These are phyloP conservation scores for Discostella pseudostelligera DNA, from an alignment of 108 stramenopile species.

Conservation along the genomic window DNA sequence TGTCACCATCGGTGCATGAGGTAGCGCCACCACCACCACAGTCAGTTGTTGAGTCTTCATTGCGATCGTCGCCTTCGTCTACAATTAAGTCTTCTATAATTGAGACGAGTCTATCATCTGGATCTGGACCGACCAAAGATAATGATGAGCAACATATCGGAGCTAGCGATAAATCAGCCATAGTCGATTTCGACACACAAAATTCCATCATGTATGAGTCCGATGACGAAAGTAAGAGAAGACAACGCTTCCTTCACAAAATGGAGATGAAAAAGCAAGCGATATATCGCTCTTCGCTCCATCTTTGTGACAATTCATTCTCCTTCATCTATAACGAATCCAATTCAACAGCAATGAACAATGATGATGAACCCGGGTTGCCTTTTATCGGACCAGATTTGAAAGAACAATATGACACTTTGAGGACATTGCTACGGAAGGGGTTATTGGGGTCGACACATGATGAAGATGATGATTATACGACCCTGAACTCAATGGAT, in stretches of 20 bases:
- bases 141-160: too few species aligned
- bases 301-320: constrained; percentile 38
- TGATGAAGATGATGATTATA: constrained; percentile 5
- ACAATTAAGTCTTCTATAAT: too few species aligned
- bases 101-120: too few species aligned
- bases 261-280: constrained; percentile 28
- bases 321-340: constrained; percentile 22
- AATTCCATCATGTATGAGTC: too few species aligned
- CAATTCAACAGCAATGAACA: background rate
- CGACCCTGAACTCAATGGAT: background rate
- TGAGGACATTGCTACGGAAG: constrained; percentile 19
- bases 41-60: too few species aligned
- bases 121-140: too few species aligned
- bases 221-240: constrained; percentile 2
- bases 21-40: too few species aligned
- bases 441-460: constrained; percentile 33
- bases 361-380: constrained; percentile 11
- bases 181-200: too few species aligned
- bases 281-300: constrained; percentile 28
- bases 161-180: too few species aligned
- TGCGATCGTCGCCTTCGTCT: too few species aligned
- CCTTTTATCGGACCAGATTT: constrained; percentile 42
- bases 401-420: constrained; percentile 31
- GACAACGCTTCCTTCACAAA: constrained; percentile 4
- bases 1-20: too few species aligned